Percentiles rank a stretch among this genome's conserved stretches.
phyloP scores from a whole-genome alignment of 345 rosid species.

The Rhodomyrtus tomentosa region DNA sequence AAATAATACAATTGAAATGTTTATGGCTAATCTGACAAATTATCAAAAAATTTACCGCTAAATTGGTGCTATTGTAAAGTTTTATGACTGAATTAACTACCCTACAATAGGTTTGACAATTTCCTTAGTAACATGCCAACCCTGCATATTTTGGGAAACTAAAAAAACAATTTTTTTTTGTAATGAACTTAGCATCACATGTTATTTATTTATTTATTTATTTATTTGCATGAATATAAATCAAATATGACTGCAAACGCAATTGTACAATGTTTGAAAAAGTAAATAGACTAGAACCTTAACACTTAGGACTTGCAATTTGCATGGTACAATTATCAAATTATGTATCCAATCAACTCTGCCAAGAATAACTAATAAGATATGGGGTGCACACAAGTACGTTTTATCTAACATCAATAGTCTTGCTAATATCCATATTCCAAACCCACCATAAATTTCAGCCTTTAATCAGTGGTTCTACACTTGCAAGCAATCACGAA shows the following conservation, averaged over 20 bases:
- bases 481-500: background rate
- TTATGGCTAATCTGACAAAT: too few relatives aligned
- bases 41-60: too few relatives aligned
- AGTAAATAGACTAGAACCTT: background rate
- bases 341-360: background rate
- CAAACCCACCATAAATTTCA: background rate
- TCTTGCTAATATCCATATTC: background rate
- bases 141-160: background rate
- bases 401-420: background rate
- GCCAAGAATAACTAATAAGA: background rate
- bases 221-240: background rate
- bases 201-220: background rate
- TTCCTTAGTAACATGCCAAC: background rate
- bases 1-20: too few relatives aligned
- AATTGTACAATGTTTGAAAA: background rate
- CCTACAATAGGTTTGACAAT: too few relatives aligned
- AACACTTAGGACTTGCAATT: background rate
- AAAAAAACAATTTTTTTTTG: background rate
- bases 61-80: too few relatives aligned
- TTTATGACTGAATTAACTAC: too few relatives aligned
- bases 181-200: background rate
- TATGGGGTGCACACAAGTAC: background rate
- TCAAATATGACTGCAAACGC: background rate
- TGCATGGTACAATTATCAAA: background rate
- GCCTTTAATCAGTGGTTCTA: background rate